Evolutionary conservation across 1,284 basidiomycete species (phyloP), one percentile per base, ranked within the genome.

Genomic region (Ustilago shanxiensis): DNA sequence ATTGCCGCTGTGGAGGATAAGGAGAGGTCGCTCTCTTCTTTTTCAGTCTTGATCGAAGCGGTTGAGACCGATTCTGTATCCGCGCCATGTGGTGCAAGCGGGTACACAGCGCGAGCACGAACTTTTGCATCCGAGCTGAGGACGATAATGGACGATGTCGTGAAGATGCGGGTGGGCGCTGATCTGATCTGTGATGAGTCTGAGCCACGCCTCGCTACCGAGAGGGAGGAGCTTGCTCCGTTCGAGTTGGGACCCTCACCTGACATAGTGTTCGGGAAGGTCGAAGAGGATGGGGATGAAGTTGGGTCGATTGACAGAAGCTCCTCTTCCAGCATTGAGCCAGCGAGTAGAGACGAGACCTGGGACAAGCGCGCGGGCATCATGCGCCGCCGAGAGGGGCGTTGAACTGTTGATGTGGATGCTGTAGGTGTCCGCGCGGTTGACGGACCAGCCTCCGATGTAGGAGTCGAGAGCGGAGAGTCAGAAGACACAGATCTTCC

Each of bases 341-440:
- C 80, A 10, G 79, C 79, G 16, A 82, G 60, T 1, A 82, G 66
- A 28, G 67, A 72, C 20, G 79, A 81, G 26, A 81, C 78, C 39
- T 75, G 66, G 7, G 64, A 52, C 13, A 81, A 53, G 4, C 79
- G 61, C 0, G 77, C 74, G 1, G 79, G 79, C 79, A 81, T 77
- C 35, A 59, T 70, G 13, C 74, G 53, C 16, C 74, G 56, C 8
- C 70, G 64, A 24, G 64, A 72, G n/a, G 64, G 41, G 20, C 70
- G 64, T 24, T 72, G 70, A 13, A 28, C 53, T 16, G 53, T 47
- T 1, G 64, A 26, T 29, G 70, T 51, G 3, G 63, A 60, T 11
- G 52, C 35, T n/a, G 67, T 41, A 2, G 11, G 60, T 24, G 56
- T n/a, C 10, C 45, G 44, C 8, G 28, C 39, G 9, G n/a, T 16